Evolutionary conservation across 2,329 filamentous ascomycete species (phyloP).

Genomic region (Aspergillus tanneri): DNA sequence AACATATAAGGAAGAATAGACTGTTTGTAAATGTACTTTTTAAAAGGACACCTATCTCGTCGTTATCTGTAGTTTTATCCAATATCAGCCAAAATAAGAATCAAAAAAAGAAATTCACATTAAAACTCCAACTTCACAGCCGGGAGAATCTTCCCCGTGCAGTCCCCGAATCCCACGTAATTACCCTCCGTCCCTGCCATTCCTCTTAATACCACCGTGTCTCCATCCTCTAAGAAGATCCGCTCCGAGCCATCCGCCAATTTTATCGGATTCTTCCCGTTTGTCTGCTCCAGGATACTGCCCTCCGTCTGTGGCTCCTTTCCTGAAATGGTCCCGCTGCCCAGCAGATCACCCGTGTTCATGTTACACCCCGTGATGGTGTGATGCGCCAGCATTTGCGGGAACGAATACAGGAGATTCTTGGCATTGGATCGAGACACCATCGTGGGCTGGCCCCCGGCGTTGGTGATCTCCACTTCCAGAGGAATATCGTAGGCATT

Average conservation of each 20-base stretch:
- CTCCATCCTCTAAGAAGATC: constrained; percentile 71
- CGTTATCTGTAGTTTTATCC: too few species aligned
- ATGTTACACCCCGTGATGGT: constrained; percentile 73
- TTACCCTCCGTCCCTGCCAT: constrained; percentile 63
- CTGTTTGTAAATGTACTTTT: too few species aligned
- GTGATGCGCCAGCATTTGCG: constrained; percentile 80
- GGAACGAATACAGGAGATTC: constrained; percentile 77
- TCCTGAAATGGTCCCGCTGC: constrained; percentile 76
- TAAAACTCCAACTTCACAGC: constrained; percentile 34
- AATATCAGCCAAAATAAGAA: neutral
- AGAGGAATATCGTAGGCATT: constrained; percentile 69
- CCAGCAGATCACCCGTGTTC: constrained; percentile 71
- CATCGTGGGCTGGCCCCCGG: constrained; percentile 54
- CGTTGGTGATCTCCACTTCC: constrained; percentile 56
- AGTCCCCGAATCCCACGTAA: constrained; percentile 76
- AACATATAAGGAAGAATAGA: too few species aligned
- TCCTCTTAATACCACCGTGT: constrained; percentile 66
- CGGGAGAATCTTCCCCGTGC: constrained; percentile 61
- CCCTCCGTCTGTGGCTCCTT: constrained; percentile 59
- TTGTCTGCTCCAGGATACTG: constrained; percentile 69
- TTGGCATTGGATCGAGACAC: constrained; percentile 62
- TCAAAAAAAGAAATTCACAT: neutral
- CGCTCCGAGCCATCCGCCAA: constrained; percentile 66
- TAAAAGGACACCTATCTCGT: too few species aligned
- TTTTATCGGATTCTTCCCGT: constrained; percentile 64